Evolutionary conservation across 192 early-diverging fungal species (phyloP).

Genomic region (Coemansia sp.): DNA sequence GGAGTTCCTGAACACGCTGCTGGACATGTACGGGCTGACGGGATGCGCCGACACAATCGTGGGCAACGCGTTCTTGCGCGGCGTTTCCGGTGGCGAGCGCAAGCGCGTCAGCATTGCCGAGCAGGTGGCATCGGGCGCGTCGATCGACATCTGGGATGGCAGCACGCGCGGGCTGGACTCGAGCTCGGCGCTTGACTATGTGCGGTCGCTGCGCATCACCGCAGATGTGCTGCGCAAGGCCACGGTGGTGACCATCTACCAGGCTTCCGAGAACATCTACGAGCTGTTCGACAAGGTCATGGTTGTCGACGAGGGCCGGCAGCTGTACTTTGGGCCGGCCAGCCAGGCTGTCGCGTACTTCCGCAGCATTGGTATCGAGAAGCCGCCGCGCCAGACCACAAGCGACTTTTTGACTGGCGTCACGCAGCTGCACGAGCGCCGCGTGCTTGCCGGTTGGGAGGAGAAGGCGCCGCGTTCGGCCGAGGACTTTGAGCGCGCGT

Average conservation of each 20-base stretch:
- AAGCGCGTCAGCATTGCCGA: constrained; percentile 64
- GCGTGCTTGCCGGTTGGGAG: constrained; percentile 59
- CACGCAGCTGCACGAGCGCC: constrained; percentile 63
- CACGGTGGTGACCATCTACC: constrained; percentile 61
- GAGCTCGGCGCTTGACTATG: constrained; percentile 66
- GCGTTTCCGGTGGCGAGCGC: constrained; percentile 69
- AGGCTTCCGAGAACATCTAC: constrained; percentile 78
- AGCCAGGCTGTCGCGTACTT: constrained; percentile 64
- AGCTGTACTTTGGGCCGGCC: constrained; percentile 69
- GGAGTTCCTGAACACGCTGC: constrained; percentile 46
- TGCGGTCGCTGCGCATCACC: constrained; percentile 67
- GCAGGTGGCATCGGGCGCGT: constrained; percentile 58
- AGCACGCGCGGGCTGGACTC: constrained; percentile 64
- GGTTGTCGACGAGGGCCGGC: constrained; percentile 66
- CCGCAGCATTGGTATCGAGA: constrained; percentile 60
- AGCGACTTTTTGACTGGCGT: constrained; percentile 75
- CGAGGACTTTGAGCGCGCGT: constrained; percentile 69
- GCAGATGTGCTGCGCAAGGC: constrained; percentile 67
- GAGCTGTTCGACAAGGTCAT: constrained; percentile 70
- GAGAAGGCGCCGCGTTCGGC: constrained; percentile 57
- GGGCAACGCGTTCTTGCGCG: constrained; percentile 61
- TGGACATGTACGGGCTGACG: constrained; percentile 60
- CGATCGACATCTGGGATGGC: constrained; percentile 62
- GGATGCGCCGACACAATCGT: constrained; percentile 59
- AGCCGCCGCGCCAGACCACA: constrained; percentile 65